A percentile compares a stretch with the other conserved stretches of the same genome.
These are phyloP conservation scores for Sherardia arvensis DNA, from an alignment of 257 asterid species.

Conservation along the genomic window DNA sequence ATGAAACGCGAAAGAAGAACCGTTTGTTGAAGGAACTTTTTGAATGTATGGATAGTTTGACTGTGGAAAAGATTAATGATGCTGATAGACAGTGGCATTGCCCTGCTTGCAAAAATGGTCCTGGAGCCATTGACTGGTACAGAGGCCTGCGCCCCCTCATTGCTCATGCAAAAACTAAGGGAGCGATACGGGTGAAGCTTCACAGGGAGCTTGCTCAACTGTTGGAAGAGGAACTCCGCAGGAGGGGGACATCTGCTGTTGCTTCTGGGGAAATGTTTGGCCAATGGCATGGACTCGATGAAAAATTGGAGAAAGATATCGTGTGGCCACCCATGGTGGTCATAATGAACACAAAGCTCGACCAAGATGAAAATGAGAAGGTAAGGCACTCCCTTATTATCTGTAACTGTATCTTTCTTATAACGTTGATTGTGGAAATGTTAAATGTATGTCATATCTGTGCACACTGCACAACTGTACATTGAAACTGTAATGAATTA, in stretches of 20 bases:
- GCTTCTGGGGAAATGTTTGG: conserved; percentile 29
- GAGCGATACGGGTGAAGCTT: conserved; percentile 23
- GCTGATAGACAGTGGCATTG: conserved; percentile 36
- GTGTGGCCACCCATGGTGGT: conserved; percentile 44
- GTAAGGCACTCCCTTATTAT: conserved; percentile 3
- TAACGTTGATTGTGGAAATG: neutral
- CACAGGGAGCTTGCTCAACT: conserved; percentile 34
- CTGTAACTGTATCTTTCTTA: neutral
- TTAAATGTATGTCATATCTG: neutral
- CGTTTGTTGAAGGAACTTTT: conserved; percentile 24
- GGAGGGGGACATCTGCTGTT: conserved; percentile 24
- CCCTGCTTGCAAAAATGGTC: conserved; percentile 42
- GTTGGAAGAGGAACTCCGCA: conserved; percentile 34
- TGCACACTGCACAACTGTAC: neutral
- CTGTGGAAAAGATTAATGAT: conserved; percentile 21
- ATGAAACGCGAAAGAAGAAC: conserved; percentile 21
- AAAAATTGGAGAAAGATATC: conserved; percentile 21
- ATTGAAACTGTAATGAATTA: neutral
- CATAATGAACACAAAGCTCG: conserved; percentile 28
- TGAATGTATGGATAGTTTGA: conserved; percentile 21
- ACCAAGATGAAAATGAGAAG: conserved; percentile 31
- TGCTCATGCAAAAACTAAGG: conserved; percentile 34
- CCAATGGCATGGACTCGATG: conserved; percentile 21
- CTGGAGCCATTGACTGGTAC: conserved; percentile 38
- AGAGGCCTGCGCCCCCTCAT: conserved; percentile 33